Percentiles rank a stretch among this genome's conserved stretches.
Conservation (phyloP, 805 yeast species). For the Wickerhamomyces rabaulensis region DNA sequence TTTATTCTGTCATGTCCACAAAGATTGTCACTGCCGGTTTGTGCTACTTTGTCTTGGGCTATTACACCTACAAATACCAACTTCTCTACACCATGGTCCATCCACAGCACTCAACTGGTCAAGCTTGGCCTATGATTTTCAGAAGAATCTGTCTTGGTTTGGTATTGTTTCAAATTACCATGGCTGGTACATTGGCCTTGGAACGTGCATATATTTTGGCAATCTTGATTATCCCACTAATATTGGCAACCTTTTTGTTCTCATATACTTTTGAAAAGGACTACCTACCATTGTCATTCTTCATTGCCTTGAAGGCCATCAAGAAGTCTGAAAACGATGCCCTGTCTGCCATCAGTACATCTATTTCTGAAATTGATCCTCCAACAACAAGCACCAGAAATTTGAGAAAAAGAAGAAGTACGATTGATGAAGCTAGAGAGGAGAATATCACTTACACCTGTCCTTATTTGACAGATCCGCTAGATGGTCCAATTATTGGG, state of each 20-base stretch:
- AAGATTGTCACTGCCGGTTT: slow-evolving; percentile 82
- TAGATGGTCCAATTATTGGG: slow-evolving; percentile 86
- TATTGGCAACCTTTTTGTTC: slow-evolving; percentile 58
- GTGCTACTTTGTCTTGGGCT: slow-evolving; percentile 79
- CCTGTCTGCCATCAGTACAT: neutral
- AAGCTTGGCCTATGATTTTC: slow-evolving; percentile 89
- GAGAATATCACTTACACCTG: slow-evolving; percentile 66
- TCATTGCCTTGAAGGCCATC: slow-evolving; percentile 83
- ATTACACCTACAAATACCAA: slow-evolving; percentile 86
- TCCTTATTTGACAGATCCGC: slow-evolving; percentile 60
- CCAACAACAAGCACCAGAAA: neutral
- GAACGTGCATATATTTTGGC: slow-evolving; percentile 78
- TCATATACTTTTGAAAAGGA: slow-evolving; percentile 79
- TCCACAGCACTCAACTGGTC: slow-evolving; percentile 95
- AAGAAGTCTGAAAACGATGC: slow-evolving; percentile 36
- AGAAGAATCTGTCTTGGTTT: slow-evolving; percentile 79
- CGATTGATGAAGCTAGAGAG: slow-evolving; percentile 79
- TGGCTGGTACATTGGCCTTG: slow-evolving; percentile 83
- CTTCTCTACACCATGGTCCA: slow-evolving; percentile 86
- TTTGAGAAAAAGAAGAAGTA: slow-evolving; percentile 29
- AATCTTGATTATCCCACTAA: slow-evolving; percentile 67
- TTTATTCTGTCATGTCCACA: slow-evolving; percentile 86
- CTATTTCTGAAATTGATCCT: neutral
- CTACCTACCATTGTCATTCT: slow-evolving; percentile 74
- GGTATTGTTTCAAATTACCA: slow-evolving; percentile 79